Percentiles rank a stretch among this genome's conserved stretches.
Conservation (phyloP, 2,329 filamentous ascomycete genomes). For the Teratosphaeria zuluensis region DNA sequence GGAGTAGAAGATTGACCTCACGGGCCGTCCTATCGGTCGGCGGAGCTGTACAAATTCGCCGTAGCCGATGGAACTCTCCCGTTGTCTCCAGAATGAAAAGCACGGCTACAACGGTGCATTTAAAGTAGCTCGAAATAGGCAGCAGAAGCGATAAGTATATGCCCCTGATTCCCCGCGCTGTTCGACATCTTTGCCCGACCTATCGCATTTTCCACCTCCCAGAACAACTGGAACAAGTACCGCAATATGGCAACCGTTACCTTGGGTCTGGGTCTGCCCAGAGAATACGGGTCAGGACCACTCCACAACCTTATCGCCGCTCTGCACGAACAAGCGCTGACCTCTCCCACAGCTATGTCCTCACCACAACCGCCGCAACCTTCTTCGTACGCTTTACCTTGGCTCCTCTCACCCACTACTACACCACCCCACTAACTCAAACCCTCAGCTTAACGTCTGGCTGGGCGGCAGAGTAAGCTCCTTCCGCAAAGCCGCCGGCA, state of each 20-base stretch:
- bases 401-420: background rate
- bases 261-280: conserved; percentile 1
- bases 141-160: background rate
- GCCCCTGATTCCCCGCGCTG: background rate
- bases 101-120: background rate
- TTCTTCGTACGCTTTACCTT: conserved; percentile 31
- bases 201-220: background rate
- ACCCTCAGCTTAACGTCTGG: conserved; percentile 34
- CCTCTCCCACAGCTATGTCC: conserved; percentile 40
- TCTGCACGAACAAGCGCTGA: conserved; percentile 5
- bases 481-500: conserved; percentile 42
- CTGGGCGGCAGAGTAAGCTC: conserved; percentile 39
- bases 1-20: background rate
- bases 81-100: background rate
- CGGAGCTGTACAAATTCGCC: background rate
- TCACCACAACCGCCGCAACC: conserved; percentile 44
- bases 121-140: background rate
- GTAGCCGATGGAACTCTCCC: background rate
- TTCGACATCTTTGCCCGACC: background rate
- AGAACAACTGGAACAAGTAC: background rate
- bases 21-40: too few relatives aligned
- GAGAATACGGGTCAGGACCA: conserved; percentile 1
- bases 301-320: background rate
- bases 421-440: background rate
- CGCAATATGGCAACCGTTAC: background rate